Base-by-base conservation (phyloP, 2,329 filamentous ascomycete species). In the Aspergillus pseudotamarii region DNA sequence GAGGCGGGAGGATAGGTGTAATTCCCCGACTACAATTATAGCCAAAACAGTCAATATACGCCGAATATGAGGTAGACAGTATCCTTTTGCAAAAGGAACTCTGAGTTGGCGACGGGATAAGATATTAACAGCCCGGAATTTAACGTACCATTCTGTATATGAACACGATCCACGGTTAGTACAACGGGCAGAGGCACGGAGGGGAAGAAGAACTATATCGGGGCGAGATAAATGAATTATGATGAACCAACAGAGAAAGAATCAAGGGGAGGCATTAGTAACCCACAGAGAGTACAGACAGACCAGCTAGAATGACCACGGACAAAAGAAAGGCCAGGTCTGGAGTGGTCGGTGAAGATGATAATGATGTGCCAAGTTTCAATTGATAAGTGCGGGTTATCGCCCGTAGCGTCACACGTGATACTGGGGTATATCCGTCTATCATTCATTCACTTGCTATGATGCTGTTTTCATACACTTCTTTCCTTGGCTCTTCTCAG, bases 1-100 rank as follows among this genome's bases (percentile, higher is more conserved):
- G 76, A 78, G 58, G 77, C 78, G 59, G 76, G 76, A 59, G 79
- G 78, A 64, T 77, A 75, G 69, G 80, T 78, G 73, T 79, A 77
- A 62, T 79, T 80, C 57, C 76, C 77, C 62, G 80, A 79, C 80
- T 82, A 67, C 26, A 66, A 41, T 57, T 19, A 57, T 59, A 56
- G 57, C 48, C 16, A 59, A 64, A 64, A 61, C 51, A 50, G 69
- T 72, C 65, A 72, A 68, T 65, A 67, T 5, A 36, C 12, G 26
- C 23, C 9, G 51, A 26, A 19, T 32, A 55, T 10, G 21, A 36
- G 34, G 32, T 55, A 38, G 11, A 38, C 6, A 26, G 11, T 14
- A 38, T 16, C 28, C 48, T 32, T 32, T 28, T 19, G n/a, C 12
- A 4, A 12, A 32, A 51, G 9, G 19, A 32, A 12, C 2, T 34